These are phyloP conservation scores for Helianthus tuberosus DNA, from an alignment of 129 eudicot genomes.

Conservation along the genomic window DNA sequence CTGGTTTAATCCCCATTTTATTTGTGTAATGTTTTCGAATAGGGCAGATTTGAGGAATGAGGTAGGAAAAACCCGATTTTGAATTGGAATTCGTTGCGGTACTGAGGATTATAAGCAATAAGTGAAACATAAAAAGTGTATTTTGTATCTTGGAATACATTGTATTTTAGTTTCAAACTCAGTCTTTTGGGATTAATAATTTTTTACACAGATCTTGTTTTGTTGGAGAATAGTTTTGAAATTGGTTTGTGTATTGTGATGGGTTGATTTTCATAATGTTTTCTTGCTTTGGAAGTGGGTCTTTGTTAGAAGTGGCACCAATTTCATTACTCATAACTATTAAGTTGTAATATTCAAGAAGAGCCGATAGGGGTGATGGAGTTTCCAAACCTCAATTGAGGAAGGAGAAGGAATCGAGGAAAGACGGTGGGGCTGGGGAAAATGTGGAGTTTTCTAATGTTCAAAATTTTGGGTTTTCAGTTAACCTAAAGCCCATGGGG, in stretches of 20 bases:
- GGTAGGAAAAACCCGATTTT: conserved; percentile 38
- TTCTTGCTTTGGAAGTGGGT: background rate
- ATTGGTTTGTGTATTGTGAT: conserved; percentile 13
- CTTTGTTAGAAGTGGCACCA: background rate
- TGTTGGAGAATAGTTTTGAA: background rate
- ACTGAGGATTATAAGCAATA: conserved; percentile 30
- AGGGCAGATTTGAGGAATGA: conserved; percentile 37
- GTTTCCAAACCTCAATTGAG: no score
- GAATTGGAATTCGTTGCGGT: conserved; percentile 23
- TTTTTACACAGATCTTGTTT: conserved; percentile 25
- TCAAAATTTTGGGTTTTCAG: no score
- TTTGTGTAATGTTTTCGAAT: conserved; percentile 32
- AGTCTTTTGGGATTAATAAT: conserved; percentile 33
- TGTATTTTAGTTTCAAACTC: conserved; percentile 25
- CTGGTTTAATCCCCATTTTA: conserved; percentile 17
- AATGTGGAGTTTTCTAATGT: no score
- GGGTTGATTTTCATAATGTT: background rate
- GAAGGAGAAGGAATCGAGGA: no score
- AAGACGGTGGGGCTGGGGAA: no score
- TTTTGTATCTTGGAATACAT: conserved; percentile 31
- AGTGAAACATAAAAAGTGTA: conserved; percentile 13
- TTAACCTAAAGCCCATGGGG: no score
- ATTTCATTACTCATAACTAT: no score
- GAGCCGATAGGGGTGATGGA: no score
- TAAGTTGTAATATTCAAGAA: no score